Evolutionary conservation across 1,139 yeast species (phyloP).

Genomic region (Ogataea hybrid): DNA sequence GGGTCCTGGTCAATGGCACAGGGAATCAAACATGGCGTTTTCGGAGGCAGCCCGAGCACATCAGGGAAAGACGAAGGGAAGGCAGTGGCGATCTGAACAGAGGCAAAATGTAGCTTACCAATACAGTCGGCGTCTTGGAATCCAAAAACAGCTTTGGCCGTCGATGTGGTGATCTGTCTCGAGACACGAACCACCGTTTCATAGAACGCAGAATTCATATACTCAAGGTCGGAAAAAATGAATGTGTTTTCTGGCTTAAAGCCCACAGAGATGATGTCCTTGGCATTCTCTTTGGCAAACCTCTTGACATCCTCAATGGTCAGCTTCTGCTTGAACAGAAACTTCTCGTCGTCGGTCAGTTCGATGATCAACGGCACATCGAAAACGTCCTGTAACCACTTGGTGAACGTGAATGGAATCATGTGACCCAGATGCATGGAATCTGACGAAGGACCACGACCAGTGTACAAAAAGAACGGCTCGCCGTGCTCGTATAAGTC

Average conservation of each 20-base stretch:
- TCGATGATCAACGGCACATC: conserved; percentile 96
- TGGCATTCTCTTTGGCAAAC: conserved; percentile 79
- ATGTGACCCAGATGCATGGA: conserved; percentile 97
- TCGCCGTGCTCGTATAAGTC: conserved; percentile 92
- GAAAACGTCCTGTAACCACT: conserved; percentile 97
- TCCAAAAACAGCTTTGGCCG: conserved; percentile 98
- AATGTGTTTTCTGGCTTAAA: conserved; percentile 94
- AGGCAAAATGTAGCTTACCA: conserved; percentile 93
- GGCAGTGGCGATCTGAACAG: conserved; percentile 93
- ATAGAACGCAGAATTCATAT: conserved; percentile 92
- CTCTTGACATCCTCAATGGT: conserved; percentile 84
- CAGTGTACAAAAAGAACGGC: conserved; percentile 94
- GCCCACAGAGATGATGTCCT: conserved; percentile 93
- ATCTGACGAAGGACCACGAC: conserved; percentile 96
- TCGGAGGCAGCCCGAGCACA: conserved; percentile 76
- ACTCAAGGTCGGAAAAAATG: conserved; percentile 86
- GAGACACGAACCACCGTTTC: conserved; percentile 94
- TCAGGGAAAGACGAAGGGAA: conserved; percentile 97
- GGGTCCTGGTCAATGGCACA: conserved; percentile 99
- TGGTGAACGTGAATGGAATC: conserved; percentile 93
- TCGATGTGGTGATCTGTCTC: conserved; percentile 91
- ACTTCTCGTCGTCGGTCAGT: conserved; percentile 97
- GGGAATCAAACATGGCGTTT: conserved; percentile 95
- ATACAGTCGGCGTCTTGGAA: conserved; percentile 93
- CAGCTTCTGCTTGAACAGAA: conserved; percentile 86